A percentile compares a stretch with the other conserved stretches of the same genome.
Conservation (phyloP, 2,329 filamentous ascomycete genomes). For the Aspergillus pseudotamarii region DNA sequence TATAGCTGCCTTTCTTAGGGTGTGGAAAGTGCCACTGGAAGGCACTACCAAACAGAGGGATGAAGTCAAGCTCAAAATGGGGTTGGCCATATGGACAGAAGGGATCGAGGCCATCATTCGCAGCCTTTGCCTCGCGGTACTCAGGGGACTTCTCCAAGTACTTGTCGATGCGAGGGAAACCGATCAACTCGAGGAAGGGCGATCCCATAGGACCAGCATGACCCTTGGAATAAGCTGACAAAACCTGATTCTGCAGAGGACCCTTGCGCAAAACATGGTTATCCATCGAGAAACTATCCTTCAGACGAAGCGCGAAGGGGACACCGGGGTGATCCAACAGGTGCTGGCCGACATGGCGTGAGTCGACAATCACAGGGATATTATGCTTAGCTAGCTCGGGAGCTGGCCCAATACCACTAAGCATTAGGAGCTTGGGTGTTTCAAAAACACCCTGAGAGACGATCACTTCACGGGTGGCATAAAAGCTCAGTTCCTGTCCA, state of each 20-base stretch:
- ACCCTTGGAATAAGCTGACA: no score
- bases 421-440: constrained; percentile 55
- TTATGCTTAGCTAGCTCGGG: constrained; percentile 40
- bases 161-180: constrained; percentile 42
- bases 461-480: constrained; percentile 53
- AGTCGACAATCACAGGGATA: constrained; percentile 35
- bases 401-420: constrained; percentile 51
- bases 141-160: constrained; percentile 41
- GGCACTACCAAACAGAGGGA: constrained; percentile 58
- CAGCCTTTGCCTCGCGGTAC: constrained; percentile 50
- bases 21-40: constrained; percentile 54
- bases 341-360: constrained; percentile 34
- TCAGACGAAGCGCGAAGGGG: constrained; percentile 45
- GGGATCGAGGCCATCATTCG: constrained; percentile 51
- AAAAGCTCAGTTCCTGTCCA: constrained; percentile 44
- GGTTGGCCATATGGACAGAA: constrained; percentile 61
- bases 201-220: constrained; percentile 34
- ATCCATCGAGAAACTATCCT: constrained; percentile 46
- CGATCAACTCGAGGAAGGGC: constrained; percentile 54
- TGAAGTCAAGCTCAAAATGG: constrained; percentile 66
- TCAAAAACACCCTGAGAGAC: constrained; percentile 56
- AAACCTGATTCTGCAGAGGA: no score
- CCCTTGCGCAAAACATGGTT: constrained; percentile 30
- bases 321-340: constrained; percentile 45
- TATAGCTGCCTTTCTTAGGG: constrained; percentile 48